phyloP scores from a whole-genome alignment of 768 basidiomycete species.

The Leucocoprinus birnbaumii region DNA sequence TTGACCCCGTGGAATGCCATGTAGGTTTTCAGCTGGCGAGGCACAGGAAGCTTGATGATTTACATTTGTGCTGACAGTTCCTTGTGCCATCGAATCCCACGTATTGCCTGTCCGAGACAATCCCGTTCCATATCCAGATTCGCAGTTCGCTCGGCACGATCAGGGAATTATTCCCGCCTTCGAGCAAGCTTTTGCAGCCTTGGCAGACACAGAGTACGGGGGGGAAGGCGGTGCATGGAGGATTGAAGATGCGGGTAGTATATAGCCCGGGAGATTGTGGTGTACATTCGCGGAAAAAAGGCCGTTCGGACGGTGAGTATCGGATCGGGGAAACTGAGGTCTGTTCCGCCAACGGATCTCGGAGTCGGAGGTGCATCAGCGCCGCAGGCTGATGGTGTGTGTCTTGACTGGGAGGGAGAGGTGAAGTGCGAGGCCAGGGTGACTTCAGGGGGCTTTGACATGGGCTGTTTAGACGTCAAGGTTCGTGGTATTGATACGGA shows the following conservation, averaged over 20 bases:
- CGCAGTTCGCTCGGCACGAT: constrained; percentile 42
- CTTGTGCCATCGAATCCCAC: constrained; percentile 46
- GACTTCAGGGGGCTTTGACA: constrained; percentile 40
- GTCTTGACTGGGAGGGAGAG: constrained; percentile 56
- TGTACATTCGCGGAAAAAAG: constrained; percentile 35
- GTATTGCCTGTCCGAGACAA: constrained; percentile 44
- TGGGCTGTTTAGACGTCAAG: constrained; percentile 44
- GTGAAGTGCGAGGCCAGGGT: constrained; percentile 38
- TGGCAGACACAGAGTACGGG: constrained; percentile 9
- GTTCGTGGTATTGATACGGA: constrained; percentile 24
- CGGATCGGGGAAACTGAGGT: constrained; percentile 43
- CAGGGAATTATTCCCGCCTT: constrained; percentile 34
- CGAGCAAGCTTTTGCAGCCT: constrained; percentile 19
- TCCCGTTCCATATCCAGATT: constrained; percentile 60
- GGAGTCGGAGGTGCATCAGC: constrained; percentile 6
- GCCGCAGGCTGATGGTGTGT: constrained; percentile 23
- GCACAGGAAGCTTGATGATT: not conserved
- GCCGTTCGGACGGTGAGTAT: constrained; percentile 34
- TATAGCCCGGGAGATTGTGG: constrained; percentile 43
- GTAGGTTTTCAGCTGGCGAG: constrained; percentile 30
- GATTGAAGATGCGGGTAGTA: constrained; percentile 14
- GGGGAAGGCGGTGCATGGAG: not conserved
- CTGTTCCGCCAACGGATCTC: constrained; percentile 25
- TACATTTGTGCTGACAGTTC: constrained; percentile 14
- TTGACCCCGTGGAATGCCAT: constrained; percentile 46